phyloP scores from a whole-genome alignment of 352 stramenopile genomes.

The Lagenidium giganteum region DNA sequence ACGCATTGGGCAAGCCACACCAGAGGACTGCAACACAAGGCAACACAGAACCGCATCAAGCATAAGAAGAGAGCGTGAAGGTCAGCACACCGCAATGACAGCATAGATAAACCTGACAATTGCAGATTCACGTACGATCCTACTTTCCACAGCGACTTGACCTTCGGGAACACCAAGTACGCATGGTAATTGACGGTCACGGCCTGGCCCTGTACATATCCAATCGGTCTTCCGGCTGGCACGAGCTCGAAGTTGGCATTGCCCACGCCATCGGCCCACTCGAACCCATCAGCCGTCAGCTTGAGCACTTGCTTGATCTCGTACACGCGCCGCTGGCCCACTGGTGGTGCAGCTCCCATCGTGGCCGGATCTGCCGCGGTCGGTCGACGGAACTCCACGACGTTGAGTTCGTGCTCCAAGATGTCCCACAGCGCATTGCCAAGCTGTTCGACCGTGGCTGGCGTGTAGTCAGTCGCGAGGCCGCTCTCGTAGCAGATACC shows the following conservation, averaged over 20 bases:
- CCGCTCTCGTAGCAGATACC: constrained; percentile 71
- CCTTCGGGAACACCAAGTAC: constrained; percentile 66
- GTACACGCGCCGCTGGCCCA: constrained; percentile 15
- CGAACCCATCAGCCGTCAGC: constrained; percentile 46
- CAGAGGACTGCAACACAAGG: too few relatives aligned
- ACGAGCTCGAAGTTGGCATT: constrained; percentile 57
- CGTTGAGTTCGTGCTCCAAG: constrained; percentile 32
- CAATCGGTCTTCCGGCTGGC: constrained; percentile 30
- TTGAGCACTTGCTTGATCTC: constrained; percentile 66
- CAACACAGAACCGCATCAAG: too few relatives aligned
- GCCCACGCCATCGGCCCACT: constrained; percentile 48
- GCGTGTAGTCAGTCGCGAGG: constrained; percentile 44
- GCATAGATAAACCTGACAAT: too few relatives aligned
- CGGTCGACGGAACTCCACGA: constrained; percentile 16
- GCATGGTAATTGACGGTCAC: constrained; percentile 55
- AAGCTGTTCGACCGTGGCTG: constrained; percentile 37
- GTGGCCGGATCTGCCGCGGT: neutral
- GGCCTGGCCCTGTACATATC: constrained; percentile 28
- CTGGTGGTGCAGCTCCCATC: constrained; percentile 1
- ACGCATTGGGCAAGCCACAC: too few relatives aligned
- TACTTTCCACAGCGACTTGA: constrained; percentile 49
- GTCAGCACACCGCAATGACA: too few relatives aligned
- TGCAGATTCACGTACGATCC: constrained; percentile 51
- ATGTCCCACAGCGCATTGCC: constrained; percentile 37
- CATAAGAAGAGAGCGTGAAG: too few relatives aligned